Percentiles rank a stretch among this genome's conserved stretches.
Evolutionary conservation across 495 filamentous ascomycete species (phyloP).

Genomic region (Penicillium bialowiezense): DNA sequence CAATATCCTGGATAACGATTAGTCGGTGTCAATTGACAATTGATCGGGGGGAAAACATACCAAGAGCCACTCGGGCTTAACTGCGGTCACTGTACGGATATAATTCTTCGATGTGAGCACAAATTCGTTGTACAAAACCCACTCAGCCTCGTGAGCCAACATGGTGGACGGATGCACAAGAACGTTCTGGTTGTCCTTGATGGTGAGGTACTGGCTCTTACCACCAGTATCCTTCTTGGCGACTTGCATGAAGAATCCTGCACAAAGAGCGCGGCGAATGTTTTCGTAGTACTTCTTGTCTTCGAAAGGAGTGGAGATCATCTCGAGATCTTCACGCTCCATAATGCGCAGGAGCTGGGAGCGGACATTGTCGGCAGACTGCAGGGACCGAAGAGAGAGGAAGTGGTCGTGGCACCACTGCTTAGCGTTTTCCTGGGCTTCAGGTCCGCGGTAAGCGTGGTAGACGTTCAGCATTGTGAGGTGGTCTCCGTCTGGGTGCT

Average conservation of each 20-base stretch:
- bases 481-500: constrained; percentile 91
- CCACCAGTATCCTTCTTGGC: constrained; percentile 77
- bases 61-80: constrained; percentile 77
- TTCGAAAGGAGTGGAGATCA: constrained; percentile 84
- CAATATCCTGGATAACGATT: constrained; percentile 65
- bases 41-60: constrained; percentile 51
- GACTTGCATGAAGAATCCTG: constrained; percentile 99
- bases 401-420: constrained; percentile 98
- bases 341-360: constrained; percentile 90
- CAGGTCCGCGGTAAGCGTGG: constrained; percentile 84
- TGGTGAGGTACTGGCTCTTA: constrained; percentile 81
- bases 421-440: constrained; percentile 70
- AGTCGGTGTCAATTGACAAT: constrained; percentile 9
- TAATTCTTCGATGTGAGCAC: constrained; percentile 98
- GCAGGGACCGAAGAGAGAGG: constrained; percentile 82
- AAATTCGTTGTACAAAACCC: constrained; percentile 99
- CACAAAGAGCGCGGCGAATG: constrained; percentile 88
- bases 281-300: constrained; percentile 98
- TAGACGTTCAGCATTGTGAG: constrained; percentile 96
- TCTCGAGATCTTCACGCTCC: constrained; percentile 82
- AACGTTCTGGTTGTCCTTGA: constrained; percentile 92
- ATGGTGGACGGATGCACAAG: constrained; percentile 91
- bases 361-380: constrained; percentile 91
- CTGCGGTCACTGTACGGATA: constrained; percentile 57
- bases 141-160: constrained; percentile 80